A percentile compares a stretch with the other conserved stretches of the same genome.
phyloP scores from a whole-genome alignment of 805 yeast species.

The Candida dendrica region DNA sequence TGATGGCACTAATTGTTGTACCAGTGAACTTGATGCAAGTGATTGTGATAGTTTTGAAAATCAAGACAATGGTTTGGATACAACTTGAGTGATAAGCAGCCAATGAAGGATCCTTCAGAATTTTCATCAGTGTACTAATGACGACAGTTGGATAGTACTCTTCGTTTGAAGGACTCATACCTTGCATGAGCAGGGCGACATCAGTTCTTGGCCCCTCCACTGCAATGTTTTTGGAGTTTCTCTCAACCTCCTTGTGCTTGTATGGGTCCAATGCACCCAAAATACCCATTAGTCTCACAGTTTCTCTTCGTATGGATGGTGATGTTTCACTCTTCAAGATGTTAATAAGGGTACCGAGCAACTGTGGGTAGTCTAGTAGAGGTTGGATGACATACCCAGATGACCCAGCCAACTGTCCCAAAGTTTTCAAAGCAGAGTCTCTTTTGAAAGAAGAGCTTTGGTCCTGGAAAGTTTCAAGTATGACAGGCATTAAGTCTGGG shows the following conservation, averaged over 20 bases:
- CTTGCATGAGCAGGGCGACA: slow-evolving; percentile 83
- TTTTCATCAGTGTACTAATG: slow-evolving; percentile 73
- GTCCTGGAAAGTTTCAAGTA: slow-evolving; percentile 83
- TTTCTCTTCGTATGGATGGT: slow-evolving; percentile 70
- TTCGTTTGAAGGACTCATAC: slow-evolving; percentile 86
- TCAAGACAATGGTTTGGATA: slow-evolving; percentile 88
- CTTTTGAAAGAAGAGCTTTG: slow-evolving; percentile 84
- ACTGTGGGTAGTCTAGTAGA: slow-evolving; percentile 81
- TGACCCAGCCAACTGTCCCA: slow-evolving; percentile 84
- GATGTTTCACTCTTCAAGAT: slow-evolving; percentile 79
- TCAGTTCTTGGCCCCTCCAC: slow-evolving; percentile 87
- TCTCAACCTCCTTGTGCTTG: slow-evolving; percentile 86
- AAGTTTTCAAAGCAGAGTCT: slow-evolving; percentile 80
- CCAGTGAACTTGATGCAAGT: slow-evolving; percentile 86
- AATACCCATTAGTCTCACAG: slow-evolving; percentile 84
- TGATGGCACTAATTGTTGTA: slow-evolving; percentile 82
- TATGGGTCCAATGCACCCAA: slow-evolving; percentile 97
- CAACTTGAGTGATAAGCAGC: slow-evolving; percentile 85
- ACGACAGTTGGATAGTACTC: slow-evolving; percentile 96
- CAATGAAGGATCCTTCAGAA: slow-evolving; percentile 77
- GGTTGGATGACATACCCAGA: slow-evolving; percentile 96
- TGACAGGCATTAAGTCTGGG: slow-evolving; percentile 75
- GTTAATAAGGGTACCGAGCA: slow-evolving; percentile 72
- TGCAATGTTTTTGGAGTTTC: slow-evolving; percentile 41
- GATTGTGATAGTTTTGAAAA: slow-evolving; percentile 81